phyloP scores from a whole-genome alignment of 345 rosid species.

The Salix dunnii region DNA sequence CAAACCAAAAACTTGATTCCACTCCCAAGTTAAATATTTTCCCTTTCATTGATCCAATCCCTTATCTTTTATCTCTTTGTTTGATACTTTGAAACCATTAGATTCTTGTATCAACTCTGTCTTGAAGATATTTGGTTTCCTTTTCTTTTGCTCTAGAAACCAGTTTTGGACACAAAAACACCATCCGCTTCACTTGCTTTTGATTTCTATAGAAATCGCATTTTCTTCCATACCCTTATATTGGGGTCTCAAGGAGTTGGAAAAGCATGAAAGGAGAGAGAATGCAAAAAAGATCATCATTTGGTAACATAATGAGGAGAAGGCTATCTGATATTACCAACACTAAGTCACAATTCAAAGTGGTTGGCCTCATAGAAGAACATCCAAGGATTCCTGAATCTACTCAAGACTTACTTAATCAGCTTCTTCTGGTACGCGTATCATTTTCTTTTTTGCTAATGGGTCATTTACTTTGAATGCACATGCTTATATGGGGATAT shows the following conservation, averaged over 20 bases:
- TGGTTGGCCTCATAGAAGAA: slow-evolving; percentile 20
- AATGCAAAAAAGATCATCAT: slow-evolving; percentile 35
- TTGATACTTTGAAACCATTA: neutral
- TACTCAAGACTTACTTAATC: slow-evolving; percentile 33
- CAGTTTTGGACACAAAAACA: neutral
- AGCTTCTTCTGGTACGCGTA: slow-evolving; percentile 42
- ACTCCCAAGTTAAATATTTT: neutral
- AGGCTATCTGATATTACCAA: slow-evolving; percentile 68
- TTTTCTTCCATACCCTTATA: neutral
- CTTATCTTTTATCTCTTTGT: neutral
- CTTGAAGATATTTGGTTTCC: neutral
- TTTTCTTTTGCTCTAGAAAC: neutral
- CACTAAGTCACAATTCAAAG: slow-evolving; percentile 35
- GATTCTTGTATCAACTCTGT: neutral
- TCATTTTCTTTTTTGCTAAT: neutral
- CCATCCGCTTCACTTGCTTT: neutral
- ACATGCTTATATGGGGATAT: too few species aligned
- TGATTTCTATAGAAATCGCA: neutral
- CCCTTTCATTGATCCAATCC: neutral
- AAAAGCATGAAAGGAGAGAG: slow-evolving; percentile 21
- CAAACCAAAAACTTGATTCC: neutral
- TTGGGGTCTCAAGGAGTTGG: neutral
- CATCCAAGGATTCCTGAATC: slow-evolving; percentile 18
- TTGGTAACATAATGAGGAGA: slow-evolving; percentile 45
- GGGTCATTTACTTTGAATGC: neutral